A percentile compares a stretch with the other conserved stretches of the same genome.
Conservation (phyloP, 2,329 filamentous ascomycete genomes). For the Fusarium verrucosum region DNA sequence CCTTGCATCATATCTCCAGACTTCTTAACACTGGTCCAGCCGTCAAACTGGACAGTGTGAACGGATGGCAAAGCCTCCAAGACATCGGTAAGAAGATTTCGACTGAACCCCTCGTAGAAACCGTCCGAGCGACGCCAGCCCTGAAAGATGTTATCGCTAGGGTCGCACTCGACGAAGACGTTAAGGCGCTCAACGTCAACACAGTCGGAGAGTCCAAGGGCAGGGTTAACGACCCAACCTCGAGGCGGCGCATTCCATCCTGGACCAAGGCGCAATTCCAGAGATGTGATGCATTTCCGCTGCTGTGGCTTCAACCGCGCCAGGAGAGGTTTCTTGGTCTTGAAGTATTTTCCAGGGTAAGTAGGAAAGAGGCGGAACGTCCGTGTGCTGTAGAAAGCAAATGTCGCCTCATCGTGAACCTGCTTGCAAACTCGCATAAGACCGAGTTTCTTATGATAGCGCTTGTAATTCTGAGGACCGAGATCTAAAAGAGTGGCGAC, state of each 20-base stretch:
- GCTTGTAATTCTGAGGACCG: slow-evolving; percentile 71
- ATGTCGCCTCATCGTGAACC: slow-evolving; percentile 70
- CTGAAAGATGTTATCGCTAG: slow-evolving; percentile 71
- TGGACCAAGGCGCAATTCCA: slow-evolving; percentile 77
- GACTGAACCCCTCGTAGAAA: slow-evolving; percentile 76
- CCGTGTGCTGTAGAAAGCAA: slow-evolving; percentile 71
- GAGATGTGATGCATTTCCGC: slow-evolving; percentile 66
- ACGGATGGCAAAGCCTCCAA: slow-evolving; percentile 66
- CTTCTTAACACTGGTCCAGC: slow-evolving; percentile 71
- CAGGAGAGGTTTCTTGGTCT: slow-evolving; percentile 76
- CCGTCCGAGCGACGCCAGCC: slow-evolving; percentile 72
- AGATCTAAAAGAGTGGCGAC: slow-evolving; percentile 69
- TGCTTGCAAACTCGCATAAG: slow-evolving; percentile 69
- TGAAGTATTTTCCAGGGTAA: slow-evolving; percentile 71
- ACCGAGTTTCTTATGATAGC: slow-evolving; percentile 66
- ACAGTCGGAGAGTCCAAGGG: slow-evolving; percentile 71
- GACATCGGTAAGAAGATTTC: slow-evolving; percentile 64
- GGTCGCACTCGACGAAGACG: slow-evolving; percentile 78
- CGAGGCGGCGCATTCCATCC: slow-evolving; percentile 76
- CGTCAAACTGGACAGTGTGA: slow-evolving; percentile 73
- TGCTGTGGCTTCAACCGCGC: slow-evolving; percentile 70
- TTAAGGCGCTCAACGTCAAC: slow-evolving; percentile 66
- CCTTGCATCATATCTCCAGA: slow-evolving; percentile 70
- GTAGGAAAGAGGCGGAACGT: slow-evolving; percentile 74
- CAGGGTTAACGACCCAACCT: slow-evolving; percentile 73